Conservation (phyloP, 345 rosid species). For the Lagerstroemia speciosa region DNA sequence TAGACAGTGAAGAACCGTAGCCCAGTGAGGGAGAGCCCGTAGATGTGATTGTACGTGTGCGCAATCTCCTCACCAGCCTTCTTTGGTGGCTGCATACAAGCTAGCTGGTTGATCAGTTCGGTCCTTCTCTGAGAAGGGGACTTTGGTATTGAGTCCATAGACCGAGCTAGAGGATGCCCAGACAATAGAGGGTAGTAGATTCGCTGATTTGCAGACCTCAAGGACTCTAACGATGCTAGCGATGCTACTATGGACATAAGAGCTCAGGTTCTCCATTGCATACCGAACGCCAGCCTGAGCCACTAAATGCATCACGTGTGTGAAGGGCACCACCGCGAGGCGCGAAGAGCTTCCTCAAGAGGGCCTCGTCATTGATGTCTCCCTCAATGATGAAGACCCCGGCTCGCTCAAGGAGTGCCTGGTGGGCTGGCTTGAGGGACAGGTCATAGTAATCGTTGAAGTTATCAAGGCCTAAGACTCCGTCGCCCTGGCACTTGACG, state of each 20-base stretch:
- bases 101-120: conserved; percentile 20
- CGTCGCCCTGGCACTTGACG: conserved; percentile 28
- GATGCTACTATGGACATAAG: conserved; percentile 79
- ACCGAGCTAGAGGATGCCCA: conserved; percentile 93
- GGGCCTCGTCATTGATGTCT: conserved; percentile 26
- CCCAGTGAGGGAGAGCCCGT: conserved; percentile 79
- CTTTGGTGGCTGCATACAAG: conserved; percentile 81
- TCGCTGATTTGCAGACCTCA: conserved; percentile 66
- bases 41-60: conserved; percentile 84
- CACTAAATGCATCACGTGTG: conserved; percentile 53
- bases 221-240: conserved; percentile 74
- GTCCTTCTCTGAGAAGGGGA: conserved; percentile 65
- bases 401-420: conserved; percentile 27
- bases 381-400: conserved; percentile 33
- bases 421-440: conserved; percentile 29
- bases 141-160: conserved; percentile 75
- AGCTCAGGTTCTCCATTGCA: conserved; percentile 79
- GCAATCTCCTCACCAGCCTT: conserved; percentile 95
- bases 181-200: conserved; percentile 79
- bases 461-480: conserved; percentile 30
- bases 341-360: conserved; percentile 33
- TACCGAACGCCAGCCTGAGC: conserved; percentile 92
- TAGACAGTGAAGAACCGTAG: conserved; percentile 81
- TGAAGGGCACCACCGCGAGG: conserved; percentile 19
- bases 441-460: conserved; percentile 35